A percentile compares a stretch with the other conserved stretches of the same genome.
phyloP scores from a whole-genome alignment of 345 rosid species.

The Barbarea vulgaris region DNA sequence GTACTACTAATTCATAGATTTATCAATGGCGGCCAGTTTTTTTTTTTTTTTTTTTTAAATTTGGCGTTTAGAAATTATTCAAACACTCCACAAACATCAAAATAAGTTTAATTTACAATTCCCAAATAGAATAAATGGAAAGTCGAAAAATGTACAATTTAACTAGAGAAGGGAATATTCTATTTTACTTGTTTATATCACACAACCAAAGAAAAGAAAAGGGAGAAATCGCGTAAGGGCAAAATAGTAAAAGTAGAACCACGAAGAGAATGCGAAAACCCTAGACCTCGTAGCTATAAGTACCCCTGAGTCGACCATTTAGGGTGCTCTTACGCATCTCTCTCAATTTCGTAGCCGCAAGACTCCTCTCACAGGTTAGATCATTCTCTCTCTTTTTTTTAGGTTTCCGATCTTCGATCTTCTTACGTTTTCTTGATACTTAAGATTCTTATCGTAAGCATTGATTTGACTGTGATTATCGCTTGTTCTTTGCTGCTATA shows the following conservation, averaged over 20 bases:
- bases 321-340: neutral
- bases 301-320: neutral
- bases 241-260: neutral
- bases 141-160: neutral
- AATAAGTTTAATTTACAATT: neutral
- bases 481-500: neutral
- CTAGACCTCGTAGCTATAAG: slow-evolving; percentile 30
- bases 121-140: neutral
- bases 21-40: slow-evolving; percentile 13
- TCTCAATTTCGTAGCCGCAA: slow-evolving; percentile 30
- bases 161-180: too few relatives aligned
- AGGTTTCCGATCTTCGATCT: neutral
- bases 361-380: slow-evolving; percentile 27
- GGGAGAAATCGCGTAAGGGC: slow-evolving; percentile 21
- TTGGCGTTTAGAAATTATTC: neutral
- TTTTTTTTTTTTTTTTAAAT: neutral
- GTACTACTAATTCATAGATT: too few relatives aligned
- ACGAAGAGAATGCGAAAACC: slow-evolving; percentile 16
- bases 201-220: too few relatives aligned
- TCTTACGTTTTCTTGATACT: neutral
- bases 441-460: neutral
- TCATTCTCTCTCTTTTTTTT: neutral
- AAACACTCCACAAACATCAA: neutral
- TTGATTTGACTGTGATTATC: neutral
- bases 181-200: too few relatives aligned